Conservation (phyloP, 208 protist species). For the Acanthamoeba castellanii region DNA sequence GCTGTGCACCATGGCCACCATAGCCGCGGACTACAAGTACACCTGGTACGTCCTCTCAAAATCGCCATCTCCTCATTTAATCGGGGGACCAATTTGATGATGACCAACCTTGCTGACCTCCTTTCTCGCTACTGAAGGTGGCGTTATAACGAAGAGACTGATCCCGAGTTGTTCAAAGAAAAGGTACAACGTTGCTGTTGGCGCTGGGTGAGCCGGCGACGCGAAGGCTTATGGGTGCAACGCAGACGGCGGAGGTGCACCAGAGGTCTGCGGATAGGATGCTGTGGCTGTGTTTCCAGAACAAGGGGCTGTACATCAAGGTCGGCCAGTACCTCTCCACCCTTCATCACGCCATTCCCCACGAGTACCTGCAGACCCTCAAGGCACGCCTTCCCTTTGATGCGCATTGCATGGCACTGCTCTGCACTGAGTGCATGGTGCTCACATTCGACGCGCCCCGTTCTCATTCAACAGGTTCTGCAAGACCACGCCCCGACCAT, state of each 20-base stretch:
- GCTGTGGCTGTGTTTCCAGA: neutral
- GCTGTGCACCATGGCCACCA: constrained; percentile 2
- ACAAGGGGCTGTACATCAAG: constrained; percentile 94
- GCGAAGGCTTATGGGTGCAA: neutral
- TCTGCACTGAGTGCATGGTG: neutral
- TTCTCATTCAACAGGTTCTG: constrained; percentile 31
- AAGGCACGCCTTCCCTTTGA: neutral
- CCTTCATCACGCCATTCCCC: constrained; percentile 93
- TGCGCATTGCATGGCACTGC: neutral
- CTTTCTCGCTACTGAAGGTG: neutral
- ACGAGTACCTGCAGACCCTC: constrained; percentile 89
- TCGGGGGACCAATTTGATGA: neutral
- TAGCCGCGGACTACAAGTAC: constrained; percentile 41
- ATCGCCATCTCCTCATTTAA: neutral
- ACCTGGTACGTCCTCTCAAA: neutral
- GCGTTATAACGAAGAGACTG: neutral
- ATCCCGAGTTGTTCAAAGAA: neutral
- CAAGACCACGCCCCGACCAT: constrained; percentile 85
- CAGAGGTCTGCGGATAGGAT: constrained; percentile 4
- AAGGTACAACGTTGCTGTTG: neutral
- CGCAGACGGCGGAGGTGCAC: neutral
- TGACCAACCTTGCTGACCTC: neutral
- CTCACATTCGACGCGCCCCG: too few species aligned
- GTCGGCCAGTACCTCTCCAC: constrained; percentile 95
- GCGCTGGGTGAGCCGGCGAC: too few species aligned